phyloP scores from a whole-genome alignment of 2,329 filamentous ascomycete genomes.

The Pseudogymnoascus pannorum region DNA sequence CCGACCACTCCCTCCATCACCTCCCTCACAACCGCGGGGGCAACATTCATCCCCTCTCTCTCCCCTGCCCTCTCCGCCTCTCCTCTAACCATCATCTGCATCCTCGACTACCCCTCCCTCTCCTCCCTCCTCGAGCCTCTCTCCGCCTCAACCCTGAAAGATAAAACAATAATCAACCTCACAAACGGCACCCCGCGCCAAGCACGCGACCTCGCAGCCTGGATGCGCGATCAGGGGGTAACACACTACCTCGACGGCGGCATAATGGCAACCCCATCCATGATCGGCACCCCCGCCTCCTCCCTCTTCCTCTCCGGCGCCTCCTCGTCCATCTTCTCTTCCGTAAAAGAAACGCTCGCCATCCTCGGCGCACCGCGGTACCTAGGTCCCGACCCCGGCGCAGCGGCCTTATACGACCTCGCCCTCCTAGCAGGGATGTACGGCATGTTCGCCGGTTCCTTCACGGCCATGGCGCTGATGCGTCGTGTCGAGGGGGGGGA shows the following conservation, averaged over 20 bases:
- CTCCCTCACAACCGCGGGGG: conserved; percentile 15
- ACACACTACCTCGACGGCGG: conserved; percentile 25
- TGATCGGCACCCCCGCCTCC: conserved; percentile 22
- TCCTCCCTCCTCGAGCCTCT: background rate
- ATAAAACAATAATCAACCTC: conserved; percentile 26
- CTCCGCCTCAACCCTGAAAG: conserved; percentile 10
- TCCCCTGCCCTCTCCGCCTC: conserved; percentile 15
- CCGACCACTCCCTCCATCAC: conserved; percentile 16
- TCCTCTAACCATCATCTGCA: conserved; percentile 21
- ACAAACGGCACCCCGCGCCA: conserved; percentile 25
- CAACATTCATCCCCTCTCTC: conserved; percentile 7
- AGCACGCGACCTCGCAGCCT: conserved; percentile 17
- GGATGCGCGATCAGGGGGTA: conserved; percentile 15
- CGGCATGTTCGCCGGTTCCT: conserved; percentile 24
- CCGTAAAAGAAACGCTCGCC: conserved; percentile 11
- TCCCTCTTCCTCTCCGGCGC: conserved; percentile 23
- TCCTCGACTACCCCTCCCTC: conserved; percentile 24
- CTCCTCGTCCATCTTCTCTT: conserved; percentile 13
- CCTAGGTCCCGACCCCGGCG: conserved; percentile 16
- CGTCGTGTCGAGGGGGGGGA: conserved; percentile 15
- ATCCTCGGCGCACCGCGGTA: conserved; percentile 21
- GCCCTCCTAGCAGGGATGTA: conserved; percentile 26
- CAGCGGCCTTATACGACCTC: conserved; percentile 22
- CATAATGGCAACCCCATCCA: conserved; percentile 26
- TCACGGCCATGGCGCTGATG: conserved; percentile 23